Conservation (phyloP, 805 yeast genomes). For the Wickerhamia fluorescens region DNA sequence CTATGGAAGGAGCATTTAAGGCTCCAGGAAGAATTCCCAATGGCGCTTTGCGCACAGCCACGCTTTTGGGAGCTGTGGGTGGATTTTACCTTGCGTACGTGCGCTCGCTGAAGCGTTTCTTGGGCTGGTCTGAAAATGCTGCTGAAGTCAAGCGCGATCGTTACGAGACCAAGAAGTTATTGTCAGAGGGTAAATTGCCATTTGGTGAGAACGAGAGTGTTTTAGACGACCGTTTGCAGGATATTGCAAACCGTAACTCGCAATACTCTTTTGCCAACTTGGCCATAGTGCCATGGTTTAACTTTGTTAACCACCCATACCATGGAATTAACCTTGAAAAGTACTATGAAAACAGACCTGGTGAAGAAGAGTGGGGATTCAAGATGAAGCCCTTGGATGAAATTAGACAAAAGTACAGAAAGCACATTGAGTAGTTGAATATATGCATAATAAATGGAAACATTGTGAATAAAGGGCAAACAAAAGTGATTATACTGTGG, state of each 20-base stretch:
- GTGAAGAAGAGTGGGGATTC: conserved; percentile 55
- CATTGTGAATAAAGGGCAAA: no score
- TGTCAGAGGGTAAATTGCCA: conserved; percentile 60
- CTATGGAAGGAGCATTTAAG: conserved; percentile 34
- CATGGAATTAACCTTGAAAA: conserved; percentile 63
- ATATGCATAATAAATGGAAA: no score
- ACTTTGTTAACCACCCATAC: conserved; percentile 70
- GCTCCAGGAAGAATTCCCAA: conserved; percentile 48
- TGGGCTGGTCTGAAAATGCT: conserved; percentile 69
- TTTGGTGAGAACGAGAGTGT: conserved; percentile 51
- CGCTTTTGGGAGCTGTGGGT: conserved; percentile 57
- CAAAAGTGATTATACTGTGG: no score
- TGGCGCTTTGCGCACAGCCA: conserved; percentile 50
- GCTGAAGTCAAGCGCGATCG: conserved; percentile 69
- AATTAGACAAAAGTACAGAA: conserved; percentile 31
- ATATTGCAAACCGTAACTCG: conserved; percentile 70
- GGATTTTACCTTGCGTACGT: conserved; percentile 72
- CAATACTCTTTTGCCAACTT: conserved; percentile 57
- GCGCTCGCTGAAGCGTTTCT: conserved; percentile 61
- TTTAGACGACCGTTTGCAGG: conserved; percentile 64
- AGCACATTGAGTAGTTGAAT: conserved; percentile 20
- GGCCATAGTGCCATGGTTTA: conserved; percentile 74
- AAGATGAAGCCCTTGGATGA: conserved; percentile 44
- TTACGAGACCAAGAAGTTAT: conserved; percentile 59
- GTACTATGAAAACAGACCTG: conserved; percentile 43